A percentile compares a stretch with the other conserved stretches of the same genome.
phyloP scores from a whole-genome alignment of 225 moss, liverwort and hornwort species.

The Polytrichum formosum region DNA sequence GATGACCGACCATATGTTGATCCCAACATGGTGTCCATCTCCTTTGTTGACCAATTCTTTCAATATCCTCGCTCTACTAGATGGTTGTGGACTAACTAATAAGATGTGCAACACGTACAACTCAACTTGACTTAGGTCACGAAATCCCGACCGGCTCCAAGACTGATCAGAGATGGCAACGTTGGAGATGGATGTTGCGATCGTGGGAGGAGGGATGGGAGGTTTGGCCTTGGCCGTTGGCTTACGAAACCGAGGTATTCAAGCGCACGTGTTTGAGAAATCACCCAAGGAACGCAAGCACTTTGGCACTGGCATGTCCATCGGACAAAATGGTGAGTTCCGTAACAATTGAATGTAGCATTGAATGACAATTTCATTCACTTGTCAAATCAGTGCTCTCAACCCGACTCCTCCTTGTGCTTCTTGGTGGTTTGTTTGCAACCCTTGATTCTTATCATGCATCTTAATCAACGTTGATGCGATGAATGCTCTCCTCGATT shows the following conservation, averaged over 20 bases:
- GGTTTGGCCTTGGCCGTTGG: slow-evolving; percentile 48
- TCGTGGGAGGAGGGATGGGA: slow-evolving; percentile 57
- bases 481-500: too few species aligned
- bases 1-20: too few species aligned
- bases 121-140: too few species aligned
- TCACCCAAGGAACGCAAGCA: slow-evolving; percentile 30
- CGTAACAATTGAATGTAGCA: not conserved
- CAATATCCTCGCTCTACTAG: too few species aligned
- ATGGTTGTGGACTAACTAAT: too few species aligned
- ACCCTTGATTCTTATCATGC: not conserved
- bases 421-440: not conserved
- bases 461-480: not conserved
- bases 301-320: slow-evolving; percentile 53
- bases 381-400: not conserved
- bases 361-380: not conserved
- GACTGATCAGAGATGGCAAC: not conserved
- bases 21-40: too few species aligned
- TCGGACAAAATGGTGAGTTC: slow-evolving; percentile 39
- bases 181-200: slow-evolving; percentile 55
- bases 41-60: too few species aligned
- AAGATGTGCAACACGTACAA: too few species aligned
- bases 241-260: slow-evolving; percentile 36
- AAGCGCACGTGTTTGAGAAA: slow-evolving; percentile 55
- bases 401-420: not conserved
- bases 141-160: too few species aligned